Conservation (phyloP, 2,329 filamentous ascomycete genomes). For the Teratosphaeria gauchensis region DNA sequence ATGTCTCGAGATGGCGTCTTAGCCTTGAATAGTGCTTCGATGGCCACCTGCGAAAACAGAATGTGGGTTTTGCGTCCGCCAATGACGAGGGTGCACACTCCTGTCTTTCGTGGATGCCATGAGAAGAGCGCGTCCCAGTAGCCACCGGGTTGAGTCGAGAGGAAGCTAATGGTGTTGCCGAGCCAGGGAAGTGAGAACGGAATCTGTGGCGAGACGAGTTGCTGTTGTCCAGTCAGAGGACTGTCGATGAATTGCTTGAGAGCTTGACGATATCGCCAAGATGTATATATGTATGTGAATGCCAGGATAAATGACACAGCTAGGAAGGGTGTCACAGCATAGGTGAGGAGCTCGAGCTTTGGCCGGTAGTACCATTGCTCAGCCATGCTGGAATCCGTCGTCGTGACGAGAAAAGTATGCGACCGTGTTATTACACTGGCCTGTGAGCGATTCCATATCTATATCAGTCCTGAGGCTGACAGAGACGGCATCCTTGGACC, state of each 20-base stretch:
- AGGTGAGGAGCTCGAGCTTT: neutral
- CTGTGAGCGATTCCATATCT: no score
- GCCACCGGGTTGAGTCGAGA: conserved; percentile 15
- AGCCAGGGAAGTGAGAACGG: conserved; percentile 23
- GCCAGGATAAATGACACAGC: conserved; percentile 6
- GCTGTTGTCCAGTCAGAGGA: conserved; percentile 4
- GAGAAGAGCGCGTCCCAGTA: conserved; percentile 20
- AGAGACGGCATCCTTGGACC: no score
- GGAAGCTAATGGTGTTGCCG: conserved; percentile 20
- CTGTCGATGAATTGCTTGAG: conserved; percentile 6
- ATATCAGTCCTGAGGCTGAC: no score
- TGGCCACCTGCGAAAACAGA: conserved; percentile 13
- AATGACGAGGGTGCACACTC: conserved; percentile 21
- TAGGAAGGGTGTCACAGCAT: conserved; percentile 7
- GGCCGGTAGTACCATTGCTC: neutral
- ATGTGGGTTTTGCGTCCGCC: conserved; percentile 20
- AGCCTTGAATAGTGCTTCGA: conserved; percentile 21
- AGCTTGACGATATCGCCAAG: conserved; percentile 12
- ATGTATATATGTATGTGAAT: conserved; percentile 13
- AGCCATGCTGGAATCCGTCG: neutral
- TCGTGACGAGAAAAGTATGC: no score
- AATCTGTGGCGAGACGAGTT: conserved; percentile 15
- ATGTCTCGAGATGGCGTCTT: conserved; percentile 14
- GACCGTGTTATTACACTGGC: no score
- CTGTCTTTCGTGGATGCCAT: conserved; percentile 16